Percentiles rank a stretch among this genome's conserved stretches.
Evolutionary conservation across 306 rosid genomes (phyloP).

Genomic region (Crataegus laevigata): DNA sequence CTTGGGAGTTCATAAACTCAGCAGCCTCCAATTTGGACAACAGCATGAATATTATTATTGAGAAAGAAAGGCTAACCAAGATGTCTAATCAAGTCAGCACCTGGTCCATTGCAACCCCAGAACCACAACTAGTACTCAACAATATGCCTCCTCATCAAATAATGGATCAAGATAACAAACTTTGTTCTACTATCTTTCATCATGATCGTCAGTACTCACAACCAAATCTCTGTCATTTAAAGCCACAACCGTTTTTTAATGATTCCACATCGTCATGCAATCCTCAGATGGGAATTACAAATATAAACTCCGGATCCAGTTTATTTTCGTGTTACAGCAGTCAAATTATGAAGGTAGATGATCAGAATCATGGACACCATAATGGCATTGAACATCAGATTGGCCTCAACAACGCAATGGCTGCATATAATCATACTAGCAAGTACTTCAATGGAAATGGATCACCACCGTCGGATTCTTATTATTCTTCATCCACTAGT

Average conservation of each 20-base stretch:
- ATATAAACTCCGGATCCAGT: background rate
- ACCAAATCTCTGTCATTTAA: background rate
- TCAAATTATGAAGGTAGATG: background rate
- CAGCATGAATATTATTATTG: conserved; percentile 16
- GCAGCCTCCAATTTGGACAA: conserved; percentile 11
- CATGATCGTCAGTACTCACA: conserved; percentile 13
- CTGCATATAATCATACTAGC: conserved; percentile 16
- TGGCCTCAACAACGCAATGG: conserved; percentile 22
- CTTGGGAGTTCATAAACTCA: conserved; percentile 49
- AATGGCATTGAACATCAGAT: conserved; percentile 35
- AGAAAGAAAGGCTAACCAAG: conserved; percentile 54
- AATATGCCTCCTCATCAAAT: background rate
- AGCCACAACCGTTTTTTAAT: background rate
- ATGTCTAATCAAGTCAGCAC: conserved; percentile 66
- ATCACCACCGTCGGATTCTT: conserved; percentile 19
- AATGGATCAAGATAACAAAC: conserved; percentile 13
- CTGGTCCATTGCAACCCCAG: conserved; percentile 89
- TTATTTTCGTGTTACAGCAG: conserved; percentile 5
- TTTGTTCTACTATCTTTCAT: too few species aligned
- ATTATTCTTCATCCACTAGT: conserved; percentile 27
- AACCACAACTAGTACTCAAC: conserved; percentile 26
- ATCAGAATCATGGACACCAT: background rate
- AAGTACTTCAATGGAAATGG: conserved; percentile 29
- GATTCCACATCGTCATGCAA: background rate
- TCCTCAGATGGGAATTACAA: background rate